Base-by-base conservation (phyloP, 1,139 yeast genomes). In the Zygosaccharomyces pseudobailii region DNA sequence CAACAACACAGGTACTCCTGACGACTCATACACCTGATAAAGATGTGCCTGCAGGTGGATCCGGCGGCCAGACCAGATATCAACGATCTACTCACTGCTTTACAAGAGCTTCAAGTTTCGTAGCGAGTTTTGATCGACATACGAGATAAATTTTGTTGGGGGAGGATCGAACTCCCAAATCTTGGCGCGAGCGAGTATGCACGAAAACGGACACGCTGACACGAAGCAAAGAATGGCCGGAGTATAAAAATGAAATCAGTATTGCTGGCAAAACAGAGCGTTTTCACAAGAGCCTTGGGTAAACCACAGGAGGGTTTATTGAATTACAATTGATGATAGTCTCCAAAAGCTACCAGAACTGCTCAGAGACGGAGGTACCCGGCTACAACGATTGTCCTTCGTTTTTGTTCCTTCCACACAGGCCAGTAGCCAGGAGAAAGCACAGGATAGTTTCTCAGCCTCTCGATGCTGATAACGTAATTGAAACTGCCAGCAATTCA, bases 51-150 rank as follows among this genome's bases (percentile, higher is more conserved):
- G 47, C 74, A 72, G 19, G 71, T 83, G 19, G 82, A 85, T 43
- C 79, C 87, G 0, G 59, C 60, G 0, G 63, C 73, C 36, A 73
- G 97, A 49, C 95, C 95, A 0, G 57, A 73, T 0, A 73, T 84
- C 23, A 85, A 80, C 55, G 76, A 78, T 42, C 36, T 58, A 10
- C 35, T 58, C 17, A 47, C 47, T 9, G 42, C 48, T n/a, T 45
- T 59, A 31, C 52, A 55, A 42, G 54, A 49, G 19, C 48, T 56
- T n/a, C 53, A 47, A 36, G 44, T 38, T 5, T 43, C 45, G 32
- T 41, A 31, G 32, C 30, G 10, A 21, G 28, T 7, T 10, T n/a
- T 36, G n/a, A n/a, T 8, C 39, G 7, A n/a, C 5, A 6, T 34
- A 19, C 21, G 36, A 23, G 40, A 8, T 23, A 30, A 28, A 17